Evolutionary conservation across 306 rosid species (phyloP).

Genomic region (Rosa rugosa): DNA sequence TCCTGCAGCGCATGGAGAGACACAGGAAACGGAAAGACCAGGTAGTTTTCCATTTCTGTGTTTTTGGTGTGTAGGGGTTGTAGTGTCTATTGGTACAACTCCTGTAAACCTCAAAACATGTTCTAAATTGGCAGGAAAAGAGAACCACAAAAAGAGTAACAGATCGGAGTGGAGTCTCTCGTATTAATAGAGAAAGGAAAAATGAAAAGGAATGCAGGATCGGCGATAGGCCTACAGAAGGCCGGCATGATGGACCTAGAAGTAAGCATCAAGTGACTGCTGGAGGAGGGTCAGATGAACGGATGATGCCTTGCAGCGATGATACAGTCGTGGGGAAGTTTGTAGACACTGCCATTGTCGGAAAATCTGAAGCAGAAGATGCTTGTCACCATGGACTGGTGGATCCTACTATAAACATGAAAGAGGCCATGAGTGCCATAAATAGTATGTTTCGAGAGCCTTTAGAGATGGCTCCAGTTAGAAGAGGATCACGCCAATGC

Average conservation of each 20-base stretch:
- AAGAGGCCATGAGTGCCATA: conserved; percentile 86
- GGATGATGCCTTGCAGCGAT: conserved; percentile 46
- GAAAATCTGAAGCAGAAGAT: conserved; percentile 80
- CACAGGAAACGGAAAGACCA: conserved; percentile 50
- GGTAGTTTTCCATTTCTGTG: conserved; percentile 39
- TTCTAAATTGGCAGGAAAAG: conserved; percentile 42
- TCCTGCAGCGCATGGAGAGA: conserved; percentile 66
- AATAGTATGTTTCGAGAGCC: conserved; percentile 88
- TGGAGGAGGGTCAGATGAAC: conserved; percentile 30
- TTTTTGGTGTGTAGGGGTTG: conserved; percentile 16
- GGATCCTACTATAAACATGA: conserved; percentile 95
- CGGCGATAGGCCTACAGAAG: conserved; percentile 26
- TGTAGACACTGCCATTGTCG: conserved; percentile 74
- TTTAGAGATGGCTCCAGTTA: conserved; percentile 48
- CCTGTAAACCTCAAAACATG: background rate
- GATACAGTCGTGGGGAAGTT: conserved; percentile 67
- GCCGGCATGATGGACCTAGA: conserved; percentile 27
- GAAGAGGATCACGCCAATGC: conserved; percentile 46
- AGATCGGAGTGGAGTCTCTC: conserved; percentile 23
- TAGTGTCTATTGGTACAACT: conserved; percentile 8
- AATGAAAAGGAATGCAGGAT: conserved; percentile 26
- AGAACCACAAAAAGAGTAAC: conserved; percentile 44
- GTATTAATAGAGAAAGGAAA: conserved; percentile 29
- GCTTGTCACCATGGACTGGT: conserved; percentile 89
- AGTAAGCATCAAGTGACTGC: conserved; percentile 19